Evolutionary conservation across 2,329 filamentous ascomycete genomes (phyloP).

Genomic region (Alternaria sp.): DNA sequence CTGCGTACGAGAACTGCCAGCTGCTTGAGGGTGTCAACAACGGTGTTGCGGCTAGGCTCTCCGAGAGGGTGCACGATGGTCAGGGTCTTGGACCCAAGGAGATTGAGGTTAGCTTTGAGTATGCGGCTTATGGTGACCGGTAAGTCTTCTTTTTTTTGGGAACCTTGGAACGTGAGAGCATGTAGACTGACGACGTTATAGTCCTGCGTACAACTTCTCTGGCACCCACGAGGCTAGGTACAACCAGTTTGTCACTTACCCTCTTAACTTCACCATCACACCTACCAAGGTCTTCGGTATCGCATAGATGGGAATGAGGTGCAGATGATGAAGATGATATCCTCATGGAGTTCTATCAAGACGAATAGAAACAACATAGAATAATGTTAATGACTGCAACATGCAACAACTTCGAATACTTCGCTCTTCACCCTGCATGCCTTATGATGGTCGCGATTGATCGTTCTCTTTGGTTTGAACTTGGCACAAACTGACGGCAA

Average conservation of each 20-base stretch:
- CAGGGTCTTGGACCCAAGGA: not conserved
- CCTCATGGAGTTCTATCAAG: not conserved
- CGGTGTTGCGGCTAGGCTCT: conserved; percentile 19
- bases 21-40: conserved; percentile 25
- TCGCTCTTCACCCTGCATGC: not conserved
- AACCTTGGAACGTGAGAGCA: no score
- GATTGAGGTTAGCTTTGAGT: not conserved
- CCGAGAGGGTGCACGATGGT: not conserved
- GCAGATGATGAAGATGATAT: not conserved
- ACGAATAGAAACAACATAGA: not conserved
- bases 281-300: conserved; percentile 14
- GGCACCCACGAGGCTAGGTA: conserved; percentile 19
- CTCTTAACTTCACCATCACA: conserved; percentile 18
- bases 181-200: not conserved
- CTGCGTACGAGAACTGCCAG: conserved; percentile 9
- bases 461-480: not conserved
- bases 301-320: not conserved
- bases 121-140: not conserved
- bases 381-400: not conserved
- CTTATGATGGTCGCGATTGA: not conserved
- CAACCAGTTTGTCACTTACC: conserved; percentile 22
- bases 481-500: not conserved
- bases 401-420: not conserved
- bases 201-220: conserved; percentile 26
- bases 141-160: not conserved